Conservation (phyloP, 495 filamentous ascomycete genomes). For the Lophiostoma macrostomum region DNA sequence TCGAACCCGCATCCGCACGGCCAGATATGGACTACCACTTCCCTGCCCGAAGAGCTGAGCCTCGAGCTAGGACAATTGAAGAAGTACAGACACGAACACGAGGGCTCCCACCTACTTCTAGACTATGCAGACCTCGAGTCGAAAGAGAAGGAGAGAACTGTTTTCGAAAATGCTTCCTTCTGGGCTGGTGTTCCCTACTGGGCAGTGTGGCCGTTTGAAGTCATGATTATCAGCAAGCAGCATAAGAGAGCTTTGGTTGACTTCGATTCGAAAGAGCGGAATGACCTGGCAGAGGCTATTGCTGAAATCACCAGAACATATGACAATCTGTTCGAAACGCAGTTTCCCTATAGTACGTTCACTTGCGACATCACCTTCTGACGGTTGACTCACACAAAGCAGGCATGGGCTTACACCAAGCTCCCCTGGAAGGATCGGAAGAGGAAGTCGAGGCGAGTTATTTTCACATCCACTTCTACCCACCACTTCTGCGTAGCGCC, state of each 20-base stretch:
- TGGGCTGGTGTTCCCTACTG: slow-evolving; percentile 92
- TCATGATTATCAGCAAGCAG: slow-evolving; percentile 79
- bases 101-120: slow-evolving; percentile 67
- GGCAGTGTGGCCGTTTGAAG: slow-evolving; percentile 96
- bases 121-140: slow-evolving; percentile 86
- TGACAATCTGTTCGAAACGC: slow-evolving; percentile 95
- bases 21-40: slow-evolving; percentile 91
- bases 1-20: slow-evolving; percentile 98
- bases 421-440: slow-evolving; percentile 77
- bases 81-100: slow-evolving; percentile 70
- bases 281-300: slow-evolving; percentile 74
- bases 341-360: slow-evolving; percentile 80
- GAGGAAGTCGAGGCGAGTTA: slow-evolving; percentile 84
- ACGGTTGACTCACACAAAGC: slow-evolving; percentile 11
- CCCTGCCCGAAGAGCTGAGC: slow-evolving; percentile 80
- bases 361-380: neutral
- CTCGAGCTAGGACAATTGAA: slow-evolving; percentile 73
- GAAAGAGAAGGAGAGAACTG: slow-evolving; percentile 75
- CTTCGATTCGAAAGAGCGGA: slow-evolving; percentile 63
- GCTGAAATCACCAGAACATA: slow-evolving; percentile 85
- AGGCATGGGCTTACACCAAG: slow-evolving; percentile 83
- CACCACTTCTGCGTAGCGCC: slow-evolving; percentile 85
- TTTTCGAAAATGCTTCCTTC: slow-evolving; percentile 81
- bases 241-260: slow-evolving; percentile 82
- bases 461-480: slow-evolving; percentile 97